Base-by-base conservation (phyloP, 306 rosid genomes). In the Ceratonia siliqua region DNA sequence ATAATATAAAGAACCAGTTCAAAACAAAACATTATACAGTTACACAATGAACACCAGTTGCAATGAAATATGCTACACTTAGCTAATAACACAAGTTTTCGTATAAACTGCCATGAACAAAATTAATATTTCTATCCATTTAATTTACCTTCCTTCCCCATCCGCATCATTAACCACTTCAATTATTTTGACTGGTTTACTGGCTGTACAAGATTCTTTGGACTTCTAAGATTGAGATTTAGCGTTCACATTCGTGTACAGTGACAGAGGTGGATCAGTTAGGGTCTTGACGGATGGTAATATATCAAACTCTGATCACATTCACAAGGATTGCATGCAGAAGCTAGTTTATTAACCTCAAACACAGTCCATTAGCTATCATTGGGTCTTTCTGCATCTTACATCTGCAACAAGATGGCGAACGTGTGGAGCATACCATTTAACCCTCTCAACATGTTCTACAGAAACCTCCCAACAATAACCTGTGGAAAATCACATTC, bases 401-500 rank as follows among this genome's bases (percentile, higher is more conserved):
- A 92, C 89, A 76, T 92, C 96, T 8, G 86, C 97, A 28, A 92
- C 92, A 21, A 90, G 90, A 55, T 94, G 99, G 38, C 97, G 97
- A 70, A 94, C 82, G 82, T 84, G 97, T 6, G 99, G 96, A 58
- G 95, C 97, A 43, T 92, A 94, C 99, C 93, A 94, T 79, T 94
- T 94, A 65, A 94, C 99, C 83, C 93, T 88, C 83, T 90, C 97
- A 50, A 89, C 82, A 41, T 94, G 93, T 73, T 87, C 93, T 46
- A 94, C 11, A 1, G 82, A 80, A 75, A 94, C 86, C 49, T 87
- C 92, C 97, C 99, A 94, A 64, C 84, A 72, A 72, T 80, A 82
- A 58, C 96, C 99, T 91, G 89, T 52, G 65, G 68, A 41, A 62
- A 70, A 63, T 41, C 57, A 68, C 12, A 59, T 9, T 21, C 42